Base-by-base conservation (phyloP, 345 rosid species). In the Brassica rapa region DNA sequence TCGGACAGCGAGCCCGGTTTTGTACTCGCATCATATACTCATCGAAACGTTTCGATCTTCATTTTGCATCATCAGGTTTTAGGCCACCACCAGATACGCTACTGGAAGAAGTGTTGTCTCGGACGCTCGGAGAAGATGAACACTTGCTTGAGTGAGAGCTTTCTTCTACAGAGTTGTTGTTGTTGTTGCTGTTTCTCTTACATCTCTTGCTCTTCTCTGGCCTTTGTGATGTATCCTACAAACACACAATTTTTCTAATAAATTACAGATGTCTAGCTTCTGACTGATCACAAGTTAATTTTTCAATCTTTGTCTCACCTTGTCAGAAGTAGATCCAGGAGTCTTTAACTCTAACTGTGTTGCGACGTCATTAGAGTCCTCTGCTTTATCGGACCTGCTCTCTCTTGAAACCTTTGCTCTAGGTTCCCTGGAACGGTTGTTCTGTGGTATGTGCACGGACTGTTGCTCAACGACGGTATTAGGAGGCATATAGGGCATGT, bases 331-430 rank as follows among this genome's bases (percentile, higher is more conserved):
- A 11, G 93, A 89, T 63, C 97, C 96, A 11, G 98, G 97, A 57
- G 91, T 92, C 81, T 94, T 94, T 81, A 94, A 82, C 88, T 90
- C 96, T 37, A 94, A 88, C 70, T 94, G 91, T 9, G 96, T 92
- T 11, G 88, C 83, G 12, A 94, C 89, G 70, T 92, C 89, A 41
- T 86, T 84, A 10, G 97, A 92, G 71, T 84, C 88, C 71, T 79
- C 83, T 23, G 83, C 80, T 71, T 86, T 89, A 67, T 86, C 89
- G 35, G 72, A 64, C 77, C 83, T 90, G 83, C 87, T 87, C 74
- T 88, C 93, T 74, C 83, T 81, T 55, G 90, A 85, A 61, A 83
- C 76, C 85, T 85, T 91, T 72, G 80, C 70, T 83, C 77, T 84
- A 25, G 87, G 84, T 33, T 86, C 87, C 78, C 84, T 84, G 25